Conservation (phyloP, 140 eudicot species). For the Anethum foeniculum region DNA sequence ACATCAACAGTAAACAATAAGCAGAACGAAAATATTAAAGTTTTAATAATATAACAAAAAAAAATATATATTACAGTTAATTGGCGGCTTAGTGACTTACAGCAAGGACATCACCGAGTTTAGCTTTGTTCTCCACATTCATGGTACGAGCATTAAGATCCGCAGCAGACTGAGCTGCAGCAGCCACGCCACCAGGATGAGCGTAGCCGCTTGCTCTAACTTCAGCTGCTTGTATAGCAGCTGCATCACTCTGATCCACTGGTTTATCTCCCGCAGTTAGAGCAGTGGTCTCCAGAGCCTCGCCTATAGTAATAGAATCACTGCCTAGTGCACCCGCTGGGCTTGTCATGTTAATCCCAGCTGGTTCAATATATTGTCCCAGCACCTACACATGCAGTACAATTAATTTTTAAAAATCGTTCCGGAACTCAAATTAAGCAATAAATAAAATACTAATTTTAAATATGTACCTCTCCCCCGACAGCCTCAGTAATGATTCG, state of each 20-base stretch:
- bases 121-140: conserved; percentile 53
- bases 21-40: not conserved
- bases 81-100: conserved; percentile 9
- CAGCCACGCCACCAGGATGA: conserved; percentile 57
- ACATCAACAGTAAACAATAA: not conserved
- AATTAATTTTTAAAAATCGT: not conserved
- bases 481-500: conserved; percentile 59
- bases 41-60: not conserved
- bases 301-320: conserved; percentile 58
- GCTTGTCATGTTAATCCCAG: conserved; percentile 17
- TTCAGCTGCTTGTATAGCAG: conserved; percentile 80
- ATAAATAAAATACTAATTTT: not conserved
- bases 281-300: conserved; percentile 68
- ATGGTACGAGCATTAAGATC: conserved; percentile 28
- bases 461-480: conserved; percentile 45
- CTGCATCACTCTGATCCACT: conserved; percentile 66
- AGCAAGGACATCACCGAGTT: conserved; percentile 43
- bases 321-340: conserved; percentile 25
- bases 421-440: too few species aligned
- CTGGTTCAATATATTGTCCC: conserved; percentile 40
- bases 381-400: conserved; percentile 35
- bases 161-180: conserved; percentile 73
- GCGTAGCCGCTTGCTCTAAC: conserved; percentile 57
- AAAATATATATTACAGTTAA: too few species aligned
- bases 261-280: conserved; percentile 51